These are phyloP conservation scores for Triticum turgidum DNA, from an alignment of 176 grass and related monocot species.

Conservation along the genomic window DNA sequence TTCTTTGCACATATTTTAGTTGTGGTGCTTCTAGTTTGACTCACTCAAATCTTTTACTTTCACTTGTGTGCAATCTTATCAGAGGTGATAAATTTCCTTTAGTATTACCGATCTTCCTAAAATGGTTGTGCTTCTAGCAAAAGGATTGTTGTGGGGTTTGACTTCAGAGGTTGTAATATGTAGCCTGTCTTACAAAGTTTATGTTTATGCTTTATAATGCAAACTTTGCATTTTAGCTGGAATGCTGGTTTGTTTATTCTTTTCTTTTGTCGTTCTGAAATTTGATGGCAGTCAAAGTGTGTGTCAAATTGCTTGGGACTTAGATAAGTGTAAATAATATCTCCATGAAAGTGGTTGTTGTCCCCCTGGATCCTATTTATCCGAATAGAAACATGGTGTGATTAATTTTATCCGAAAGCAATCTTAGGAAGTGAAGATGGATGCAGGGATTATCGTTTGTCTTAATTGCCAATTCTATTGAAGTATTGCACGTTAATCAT, in stretches of 20 bases:
- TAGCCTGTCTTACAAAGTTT: not conserved
- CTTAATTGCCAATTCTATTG: not conserved
- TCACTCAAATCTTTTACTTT: not conserved
- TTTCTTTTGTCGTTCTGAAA: not conserved
- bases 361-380: not conserved
- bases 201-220: not conserved
- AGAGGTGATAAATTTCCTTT: not conserved
- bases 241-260: constrained; percentile 1
- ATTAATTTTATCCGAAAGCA: not conserved
- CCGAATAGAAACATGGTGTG: not conserved
- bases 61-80: not conserved
- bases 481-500: not conserved
- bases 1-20: not conserved
- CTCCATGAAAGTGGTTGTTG: not conserved
- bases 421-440: not conserved
- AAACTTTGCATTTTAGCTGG: not conserved
- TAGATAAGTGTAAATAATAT: not conserved
- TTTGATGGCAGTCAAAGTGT: not conserved
- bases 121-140: not conserved
- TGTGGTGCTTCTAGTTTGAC: not conserved
- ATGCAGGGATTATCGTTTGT: not conserved
- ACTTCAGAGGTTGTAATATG: constrained; percentile 14
- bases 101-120: constrained; percentile 12
- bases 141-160: not conserved
- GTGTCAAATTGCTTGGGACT: not conserved